Evolutionary conservation across 371 early-diverging fungal genomes (phyloP), one percentile per base, ranked within the genome.

Genomic region (Rhizopus stolonifer): DNA sequence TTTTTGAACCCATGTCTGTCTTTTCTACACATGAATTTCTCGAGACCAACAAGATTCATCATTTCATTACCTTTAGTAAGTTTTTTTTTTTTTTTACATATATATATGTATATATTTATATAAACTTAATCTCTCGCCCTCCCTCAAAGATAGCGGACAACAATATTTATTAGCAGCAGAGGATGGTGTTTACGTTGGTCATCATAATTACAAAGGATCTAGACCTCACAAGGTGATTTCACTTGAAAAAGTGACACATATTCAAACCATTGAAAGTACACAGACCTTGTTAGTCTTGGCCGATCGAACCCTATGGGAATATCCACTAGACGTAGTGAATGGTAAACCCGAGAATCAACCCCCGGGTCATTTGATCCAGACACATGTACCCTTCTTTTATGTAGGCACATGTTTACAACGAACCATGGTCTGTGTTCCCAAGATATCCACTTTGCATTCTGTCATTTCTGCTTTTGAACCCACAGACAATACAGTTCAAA

Each of bases 1-100:
- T 83, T 42, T 82, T 91, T 71, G 87, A 88, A 49, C 58, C 88
- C 34, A 51, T 70, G 33, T 54, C 71, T 6, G 64, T 64, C 15
- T 50, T 76, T 11, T 46, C 36, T 36, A 52, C 58, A 15, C 50
- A 61, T 23, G 40, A 49, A 8, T 70, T 70, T 24, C 18, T 42
- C 8, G 36, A 51, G 13, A 43, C 57, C 11, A 67, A 52, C 22
- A 56, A 46, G 31, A 60, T 77, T 36, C 58, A 73, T 22, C 70
- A 77, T 40, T 61, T 69, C 42, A 62, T 66, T 23, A 68, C 73
- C 14, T 73, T 73, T 39, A 64, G 74, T 74, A 68, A 70, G 67
- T 46, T 32, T 17, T 47, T 18, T 46, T 11, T 42, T 26, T 29
- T 17, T 48, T 52, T 40, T 26, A 14, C 18, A 11, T 58, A n/a